A percentile compares a stretch with the other conserved stretches of the same genome.
These are phyloP conservation scores for Paecilomyces fulvus DNA, from an alignment of 2,329 filamentous ascomycete species.

Conservation along the genomic window DNA sequence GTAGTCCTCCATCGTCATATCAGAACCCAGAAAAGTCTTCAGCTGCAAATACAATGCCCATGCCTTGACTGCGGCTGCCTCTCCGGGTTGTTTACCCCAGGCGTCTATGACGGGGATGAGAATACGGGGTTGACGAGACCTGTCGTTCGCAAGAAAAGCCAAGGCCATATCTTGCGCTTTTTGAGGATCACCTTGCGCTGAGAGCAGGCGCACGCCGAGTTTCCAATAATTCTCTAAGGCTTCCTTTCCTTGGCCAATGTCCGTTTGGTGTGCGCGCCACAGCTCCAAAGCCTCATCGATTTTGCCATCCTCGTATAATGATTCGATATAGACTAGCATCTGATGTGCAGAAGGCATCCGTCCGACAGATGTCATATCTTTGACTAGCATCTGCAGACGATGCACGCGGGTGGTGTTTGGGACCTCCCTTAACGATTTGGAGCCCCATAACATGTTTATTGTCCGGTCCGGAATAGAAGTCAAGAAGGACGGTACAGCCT, in stretches of 20 bases:
- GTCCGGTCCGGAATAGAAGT: constrained; percentile 50
- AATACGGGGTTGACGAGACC: constrained; percentile 37
- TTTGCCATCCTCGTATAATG: constrained; percentile 56
- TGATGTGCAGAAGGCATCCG: constrained; percentile 49
- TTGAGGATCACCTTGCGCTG: constrained; percentile 38
- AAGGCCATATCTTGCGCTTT: constrained; percentile 43
- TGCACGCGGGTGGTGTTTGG: constrained; percentile 44
- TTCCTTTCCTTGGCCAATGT: constrained; percentile 39
- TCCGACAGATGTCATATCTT: constrained; percentile 57
- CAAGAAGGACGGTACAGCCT: constrained; percentile 39
- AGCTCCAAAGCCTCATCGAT: constrained; percentile 52
- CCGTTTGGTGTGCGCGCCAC: constrained; percentile 52
- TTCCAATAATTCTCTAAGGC: constrained; percentile 37
- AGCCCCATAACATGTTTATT: constrained; percentile 61
- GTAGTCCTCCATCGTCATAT: constrained; percentile 65
- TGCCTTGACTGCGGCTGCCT: constrained; percentile 48
- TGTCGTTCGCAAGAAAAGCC: constrained; percentile 30
- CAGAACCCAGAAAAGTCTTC: constrained; percentile 49
- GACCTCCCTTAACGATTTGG: constrained; percentile 38
- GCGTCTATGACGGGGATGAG: constrained; percentile 61
- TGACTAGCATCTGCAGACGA: constrained; percentile 53
- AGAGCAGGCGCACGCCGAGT: constrained; percentile 44
- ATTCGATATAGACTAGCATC: constrained; percentile 59
- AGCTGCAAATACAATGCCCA: constrained; percentile 61
- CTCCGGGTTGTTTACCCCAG: constrained; percentile 47